Percentiles rank a stretch among this genome's conserved stretches.
Conservation (phyloP, 1,284 basidiomycete species). For the Malassezia slooffiae region DNA sequence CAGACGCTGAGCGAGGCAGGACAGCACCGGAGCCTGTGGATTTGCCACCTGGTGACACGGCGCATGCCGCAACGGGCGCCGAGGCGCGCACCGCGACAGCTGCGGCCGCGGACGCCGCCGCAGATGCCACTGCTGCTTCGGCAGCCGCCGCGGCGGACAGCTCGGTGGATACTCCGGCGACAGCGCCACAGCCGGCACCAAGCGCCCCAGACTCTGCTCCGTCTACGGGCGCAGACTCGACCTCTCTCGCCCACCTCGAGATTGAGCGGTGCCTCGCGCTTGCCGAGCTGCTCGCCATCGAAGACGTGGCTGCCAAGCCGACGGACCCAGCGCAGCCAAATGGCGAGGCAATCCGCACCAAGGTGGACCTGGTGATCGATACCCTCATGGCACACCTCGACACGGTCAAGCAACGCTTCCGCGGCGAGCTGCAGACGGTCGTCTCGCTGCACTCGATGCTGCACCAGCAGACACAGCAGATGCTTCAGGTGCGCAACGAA, state of each 20-base stretch:
- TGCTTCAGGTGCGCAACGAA: constrained; percentile 7
- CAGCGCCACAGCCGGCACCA: neutral
- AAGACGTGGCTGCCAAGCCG: neutral
- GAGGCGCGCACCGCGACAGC: too few relatives aligned
- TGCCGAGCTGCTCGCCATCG: constrained; percentile 10
- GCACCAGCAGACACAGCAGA: constrained; percentile 7
- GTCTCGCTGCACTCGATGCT: constrained; percentile 1
- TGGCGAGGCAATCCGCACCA: neutral
- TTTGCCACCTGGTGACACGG: too few relatives aligned
- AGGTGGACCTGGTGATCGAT: constrained; percentile 4
- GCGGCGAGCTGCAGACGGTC: constrained; percentile 3
- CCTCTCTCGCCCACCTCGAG: too few relatives aligned
- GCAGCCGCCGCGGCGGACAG: too few relatives aligned
- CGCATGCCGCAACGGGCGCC: too few relatives aligned
- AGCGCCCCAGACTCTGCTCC: too few relatives aligned
- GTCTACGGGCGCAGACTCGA: too few relatives aligned
- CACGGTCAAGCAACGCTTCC: constrained; percentile 7
- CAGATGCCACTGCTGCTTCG: too few relatives aligned
- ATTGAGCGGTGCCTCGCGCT: constrained; percentile 7
- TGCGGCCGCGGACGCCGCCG: too few relatives aligned
- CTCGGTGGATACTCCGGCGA: too few relatives aligned
- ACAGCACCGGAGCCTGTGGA: too few relatives aligned
- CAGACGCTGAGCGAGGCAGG: too few relatives aligned
- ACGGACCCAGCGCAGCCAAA: neutral
- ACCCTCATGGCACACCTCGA: constrained; percentile 12